Base-by-base conservation (phyloP, 2,329 filamentous ascomycete genomes). In the Fusarium agapanthi region DNA sequence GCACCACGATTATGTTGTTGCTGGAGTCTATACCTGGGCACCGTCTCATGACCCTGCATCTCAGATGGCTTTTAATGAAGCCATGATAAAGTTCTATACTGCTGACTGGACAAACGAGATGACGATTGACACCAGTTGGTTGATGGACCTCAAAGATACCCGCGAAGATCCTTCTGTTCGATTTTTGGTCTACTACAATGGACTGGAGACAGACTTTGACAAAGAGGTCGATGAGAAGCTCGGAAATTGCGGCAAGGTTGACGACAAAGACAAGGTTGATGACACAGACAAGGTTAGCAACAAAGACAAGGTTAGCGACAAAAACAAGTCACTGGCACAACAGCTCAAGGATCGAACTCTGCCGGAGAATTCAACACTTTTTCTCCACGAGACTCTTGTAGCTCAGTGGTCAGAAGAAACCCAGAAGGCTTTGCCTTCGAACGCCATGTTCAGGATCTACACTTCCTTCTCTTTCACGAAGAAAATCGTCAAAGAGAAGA, bases 111-210 rank as follows among this genome's bases (percentile, higher is more conserved):
- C 67, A 2, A 60, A 75, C 8, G 18, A 73, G 6, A 73, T 79
- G n/a, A 81, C 80, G 0, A 80, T 81, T n/a, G 74, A 76, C 28
- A 74, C 41, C 16, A 60, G 65, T 3, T 76, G 74, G 74, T 10
- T 75, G n/a, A 65, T 68, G 44, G 65, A 76, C 26, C 61, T 64
- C 3, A 57, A 58, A 1, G 35, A 72, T 26, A 22, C 41, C 4
- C 53, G 38, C 12, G 30, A n/a, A 22, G 64, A 55, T 3, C 47
- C 62, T 12, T 59, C 50, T 2, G 63, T 75, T 18, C 45, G 65
- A 15, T 73, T 76, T 26, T 12, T 72, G 10, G 65, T 72, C 24
- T 75, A 67, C 12, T 68, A 71, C 40, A 59, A 76, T 28, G 69
- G 72, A 16, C 22, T 30, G 3, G 58, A 75, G 43, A 4, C 2